Evolutionary conservation across 805 yeast species (phyloP).

Genomic region (Ogataea haglerorum): DNA sequence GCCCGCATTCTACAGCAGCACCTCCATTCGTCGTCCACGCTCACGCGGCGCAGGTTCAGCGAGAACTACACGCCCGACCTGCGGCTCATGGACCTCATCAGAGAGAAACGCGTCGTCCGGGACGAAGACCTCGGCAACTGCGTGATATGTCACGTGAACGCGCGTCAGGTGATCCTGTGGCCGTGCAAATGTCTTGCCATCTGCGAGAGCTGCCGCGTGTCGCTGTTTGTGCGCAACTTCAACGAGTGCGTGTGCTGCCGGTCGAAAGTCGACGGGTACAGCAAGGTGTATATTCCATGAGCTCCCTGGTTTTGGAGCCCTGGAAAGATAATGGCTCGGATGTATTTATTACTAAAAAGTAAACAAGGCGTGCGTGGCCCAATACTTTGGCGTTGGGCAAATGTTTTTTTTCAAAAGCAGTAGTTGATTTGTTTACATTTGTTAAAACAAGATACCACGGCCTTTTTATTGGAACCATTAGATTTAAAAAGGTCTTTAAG

Average conservation of each 20-base stretch:
- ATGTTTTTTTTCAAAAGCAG: conserved; percentile 15
- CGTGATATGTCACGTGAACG: conserved; percentile 75
- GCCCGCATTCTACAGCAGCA: conserved; percentile 31
- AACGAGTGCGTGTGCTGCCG: conserved; percentile 86
- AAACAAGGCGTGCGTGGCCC: conserved; percentile 18
- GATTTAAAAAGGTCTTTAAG: conserved; percentile 2
- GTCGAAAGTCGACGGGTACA: conserved; percentile 62
- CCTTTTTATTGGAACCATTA: conserved; percentile 2
- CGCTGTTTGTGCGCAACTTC: conserved; percentile 68
- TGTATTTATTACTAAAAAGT: conserved; percentile 10
- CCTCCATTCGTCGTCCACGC: conserved; percentile 12
- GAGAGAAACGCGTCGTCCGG: conserved; percentile 17
- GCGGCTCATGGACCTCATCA: conserved; percentile 28
- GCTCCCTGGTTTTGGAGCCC: conserved; percentile 13
- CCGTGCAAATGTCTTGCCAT: conserved; percentile 89
- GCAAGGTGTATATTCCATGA: conserved; percentile 57
- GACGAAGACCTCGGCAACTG: conserved; percentile 44
- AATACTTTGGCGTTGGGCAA: conserved; percentile 19
- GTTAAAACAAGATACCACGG: conserved; percentile 15
- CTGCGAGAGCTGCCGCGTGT: conserved; percentile 78
- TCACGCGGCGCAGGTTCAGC: conserved; percentile 31
- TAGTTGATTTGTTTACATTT: conserved; percentile 17
- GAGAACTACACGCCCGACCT: conserved; percentile 22
- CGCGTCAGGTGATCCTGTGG: conserved; percentile 81
- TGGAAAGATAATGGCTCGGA: background rate